These are phyloP conservation scores for Penicillium sp. DNA, from an alignment of 2,329 filamentous ascomycete species.

Conservation along the genomic window DNA sequence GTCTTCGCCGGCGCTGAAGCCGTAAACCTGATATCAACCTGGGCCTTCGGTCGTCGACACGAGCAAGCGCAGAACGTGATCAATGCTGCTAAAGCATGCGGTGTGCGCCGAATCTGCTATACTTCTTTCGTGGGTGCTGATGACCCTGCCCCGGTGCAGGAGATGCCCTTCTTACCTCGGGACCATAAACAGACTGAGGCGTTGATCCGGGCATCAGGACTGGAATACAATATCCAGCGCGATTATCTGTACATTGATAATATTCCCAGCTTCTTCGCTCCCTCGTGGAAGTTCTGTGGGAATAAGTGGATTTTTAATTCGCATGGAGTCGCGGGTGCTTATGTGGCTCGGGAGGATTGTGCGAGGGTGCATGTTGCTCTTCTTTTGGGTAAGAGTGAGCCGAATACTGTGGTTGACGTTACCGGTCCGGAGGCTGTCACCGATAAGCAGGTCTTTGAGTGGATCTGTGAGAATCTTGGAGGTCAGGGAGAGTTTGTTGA, in stretches of 20 bases:
- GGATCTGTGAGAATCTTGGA: not conserved
- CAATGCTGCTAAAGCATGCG: not conserved
- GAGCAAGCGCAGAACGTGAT: not conserved
- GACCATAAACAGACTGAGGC: not conserved
- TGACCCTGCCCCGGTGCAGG: not conserved
- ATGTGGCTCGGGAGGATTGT: not conserved
- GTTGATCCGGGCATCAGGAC: not conserved
- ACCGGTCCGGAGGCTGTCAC: slow-evolving; percentile 3
- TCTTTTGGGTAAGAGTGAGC: not conserved
- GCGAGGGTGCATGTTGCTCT: not conserved
- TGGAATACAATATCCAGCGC: slow-evolving; percentile 4
- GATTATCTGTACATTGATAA: slow-evolving; percentile 1
- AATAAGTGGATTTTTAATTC: not conserved
- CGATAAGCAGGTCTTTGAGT: not conserved
- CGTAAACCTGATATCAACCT: not conserved
- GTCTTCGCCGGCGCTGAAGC: not conserved
- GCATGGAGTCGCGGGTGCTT: not conserved
- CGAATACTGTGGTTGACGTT: not conserved
- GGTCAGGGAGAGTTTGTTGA: not conserved
- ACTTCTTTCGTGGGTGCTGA: slow-evolving; percentile 4
- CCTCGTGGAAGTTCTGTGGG: not conserved
- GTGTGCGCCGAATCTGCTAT: slow-evolving; percentile 5
- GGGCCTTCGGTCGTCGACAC: not conserved
- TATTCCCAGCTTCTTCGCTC: slow-evolving; percentile 3
- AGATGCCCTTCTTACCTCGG: slow-evolving; percentile 4